These are phyloP conservation scores for Borovskyia barvae DNA, from an alignment of 208 protist genomes.

Conservation along the genomic window DNA sequence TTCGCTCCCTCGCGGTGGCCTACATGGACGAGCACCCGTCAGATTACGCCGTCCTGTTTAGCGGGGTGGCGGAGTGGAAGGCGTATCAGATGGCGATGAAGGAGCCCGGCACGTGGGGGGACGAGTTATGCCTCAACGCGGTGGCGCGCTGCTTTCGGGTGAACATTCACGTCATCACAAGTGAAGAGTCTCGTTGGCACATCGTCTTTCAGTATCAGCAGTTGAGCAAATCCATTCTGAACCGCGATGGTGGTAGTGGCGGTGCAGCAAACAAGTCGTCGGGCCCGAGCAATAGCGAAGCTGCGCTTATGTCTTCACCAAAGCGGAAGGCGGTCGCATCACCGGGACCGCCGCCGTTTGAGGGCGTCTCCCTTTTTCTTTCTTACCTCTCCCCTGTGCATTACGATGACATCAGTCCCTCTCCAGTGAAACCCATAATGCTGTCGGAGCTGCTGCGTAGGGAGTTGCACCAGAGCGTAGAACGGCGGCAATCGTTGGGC, in stretches of 20 bases:
- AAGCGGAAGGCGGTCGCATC: background rate
- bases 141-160: conserved; percentile 80
- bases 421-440: conserved; percentile 24
- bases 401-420: conserved; percentile 74
- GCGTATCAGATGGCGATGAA: conserved; percentile 61
- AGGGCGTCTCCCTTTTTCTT: conserved; percentile 65
- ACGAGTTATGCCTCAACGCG: conserved; percentile 85
- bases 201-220: conserved; percentile 76
- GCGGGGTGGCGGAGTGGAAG: conserved; percentile 52
- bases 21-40: conserved; percentile 64
- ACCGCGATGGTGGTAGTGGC: background rate
- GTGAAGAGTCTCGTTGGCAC: conserved; percentile 66
- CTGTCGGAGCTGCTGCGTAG: conserved; percentile 43
- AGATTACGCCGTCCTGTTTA: conserved; percentile 73
- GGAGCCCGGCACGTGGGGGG: conserved; percentile 67
- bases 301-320: conserved; percentile 1
- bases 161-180: conserved; percentile 88
- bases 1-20: conserved; percentile 57
- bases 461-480: conserved; percentile 33
- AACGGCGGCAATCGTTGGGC: too few species aligned
- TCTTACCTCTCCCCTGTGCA: conserved; percentile 75
- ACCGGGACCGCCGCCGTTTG: background rate
- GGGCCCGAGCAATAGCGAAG: background rate
- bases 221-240: conserved; percentile 33
- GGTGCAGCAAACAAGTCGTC: background rate